phyloP scores from a whole-genome alignment of 805 yeast genomes.

The Suhomyces tanzawaensis region DNA sequence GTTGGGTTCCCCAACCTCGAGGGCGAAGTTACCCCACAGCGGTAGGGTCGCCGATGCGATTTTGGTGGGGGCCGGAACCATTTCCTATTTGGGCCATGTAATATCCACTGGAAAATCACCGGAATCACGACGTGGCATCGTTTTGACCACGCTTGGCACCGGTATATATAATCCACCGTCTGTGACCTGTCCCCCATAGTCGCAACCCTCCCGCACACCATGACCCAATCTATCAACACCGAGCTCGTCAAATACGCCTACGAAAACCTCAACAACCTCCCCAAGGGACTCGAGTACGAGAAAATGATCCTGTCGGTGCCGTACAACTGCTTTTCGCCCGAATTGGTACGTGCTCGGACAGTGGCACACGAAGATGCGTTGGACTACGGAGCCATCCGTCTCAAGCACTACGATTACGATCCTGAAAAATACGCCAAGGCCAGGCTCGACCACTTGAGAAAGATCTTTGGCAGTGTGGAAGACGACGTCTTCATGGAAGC shows the following conservation, averaged over 20 bases:
- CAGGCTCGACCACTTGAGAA: conserved; percentile 33
- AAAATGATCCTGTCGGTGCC: conserved; percentile 54
- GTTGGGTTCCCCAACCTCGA: no score
- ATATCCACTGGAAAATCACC: no score
- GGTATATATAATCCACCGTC: no score
- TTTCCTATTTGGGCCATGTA: no score
- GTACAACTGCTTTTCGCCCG: conserved; percentile 37
- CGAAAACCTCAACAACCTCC: conserved; percentile 31
- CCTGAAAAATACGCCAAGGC: conserved; percentile 30
- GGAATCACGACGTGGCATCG: no score
- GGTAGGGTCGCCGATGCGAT: no score
- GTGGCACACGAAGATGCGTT: conserved; percentile 33
- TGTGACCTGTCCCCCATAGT: no score
- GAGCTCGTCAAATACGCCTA: conserved; percentile 36
- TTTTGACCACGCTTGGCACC: no score
- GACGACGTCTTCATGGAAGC: conserved; percentile 47
- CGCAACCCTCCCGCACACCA: no score
- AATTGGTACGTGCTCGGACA: conserved; percentile 26
- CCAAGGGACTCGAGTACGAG: conserved; percentile 46
- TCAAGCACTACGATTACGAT: conserved; percentile 30
- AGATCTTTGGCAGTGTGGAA: conserved; percentile 50
- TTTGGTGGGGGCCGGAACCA: no score
- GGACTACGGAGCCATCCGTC: conserved; percentile 32
- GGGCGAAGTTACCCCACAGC: no score
- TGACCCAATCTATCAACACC: conserved; percentile 19